These are phyloP conservation scores for Fraxinus velutina DNA, from an alignment of 305 asterid genomes.

Conservation along the genomic window DNA sequence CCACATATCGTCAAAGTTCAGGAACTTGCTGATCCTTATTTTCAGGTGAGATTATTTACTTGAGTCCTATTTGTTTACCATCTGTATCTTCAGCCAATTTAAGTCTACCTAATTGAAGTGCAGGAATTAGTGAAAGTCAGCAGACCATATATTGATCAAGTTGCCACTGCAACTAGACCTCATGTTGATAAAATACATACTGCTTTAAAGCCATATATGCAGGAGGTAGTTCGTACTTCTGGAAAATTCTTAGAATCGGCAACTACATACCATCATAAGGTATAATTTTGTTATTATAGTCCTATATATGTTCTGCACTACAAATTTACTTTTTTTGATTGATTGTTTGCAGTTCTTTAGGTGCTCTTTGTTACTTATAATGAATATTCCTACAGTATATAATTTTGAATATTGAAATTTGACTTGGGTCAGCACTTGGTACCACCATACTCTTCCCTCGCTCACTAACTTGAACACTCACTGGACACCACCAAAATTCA, in stretches of 20 bases:
- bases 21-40: conserved; percentile 71
- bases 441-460: neutral
- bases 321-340: neutral
- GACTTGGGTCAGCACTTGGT: neutral
- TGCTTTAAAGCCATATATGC: conserved; percentile 57
- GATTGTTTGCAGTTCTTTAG: neutral
- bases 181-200: conserved; percentile 60
- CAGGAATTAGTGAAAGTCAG: conserved; percentile 66
- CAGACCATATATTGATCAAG: conserved; percentile 76
- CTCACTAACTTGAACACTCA: neutral
- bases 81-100: conserved; percentile 17
- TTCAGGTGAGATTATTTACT: conserved; percentile 48
- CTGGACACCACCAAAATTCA: neutral
- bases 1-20: conserved; percentile 67
- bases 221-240: conserved; percentile 51
- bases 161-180: conserved; percentile 73
- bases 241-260: conserved; percentile 71
- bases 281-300: conserved; percentile 19
- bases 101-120: conserved; percentile 22
- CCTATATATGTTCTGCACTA: neutral
- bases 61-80: conserved; percentile 5
- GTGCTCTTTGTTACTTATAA: neutral
- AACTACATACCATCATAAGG: conserved; percentile 76
- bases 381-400: neutral
- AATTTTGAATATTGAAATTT: neutral